phyloP scores from a whole-genome alignment of 805 yeast genomes.

The Kluyveromyces lactis region DNA sequence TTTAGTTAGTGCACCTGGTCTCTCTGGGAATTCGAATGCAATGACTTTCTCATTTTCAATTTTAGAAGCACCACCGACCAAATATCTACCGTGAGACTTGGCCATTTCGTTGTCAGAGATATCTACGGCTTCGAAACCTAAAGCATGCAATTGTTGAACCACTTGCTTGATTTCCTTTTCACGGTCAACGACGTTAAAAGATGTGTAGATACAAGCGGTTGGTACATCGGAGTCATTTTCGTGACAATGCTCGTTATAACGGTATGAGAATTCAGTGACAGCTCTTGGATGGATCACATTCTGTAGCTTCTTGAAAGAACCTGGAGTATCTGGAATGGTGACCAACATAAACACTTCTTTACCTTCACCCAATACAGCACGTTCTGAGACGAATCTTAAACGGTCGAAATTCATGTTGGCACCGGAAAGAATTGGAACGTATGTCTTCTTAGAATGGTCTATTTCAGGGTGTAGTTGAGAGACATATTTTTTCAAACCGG shows the following conservation, averaged over 20 bases:
- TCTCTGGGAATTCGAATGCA: constrained; percentile 92
- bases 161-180: constrained; percentile 64
- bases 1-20: constrained; percentile 86
- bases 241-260: constrained; percentile 45
- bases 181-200: constrained; percentile 76
- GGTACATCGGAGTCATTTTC: constrained; percentile 31
- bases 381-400: constrained; percentile 88
- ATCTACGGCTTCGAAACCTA: constrained; percentile 71
- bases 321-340: constrained; percentile 88
- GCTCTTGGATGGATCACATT: constrained; percentile 75
- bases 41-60: constrained; percentile 69
- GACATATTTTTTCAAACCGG: constrained; percentile 84
- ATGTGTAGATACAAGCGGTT: constrained; percentile 74
- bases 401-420: constrained; percentile 99
- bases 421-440: constrained; percentile 83
- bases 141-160: constrained; percentile 44
- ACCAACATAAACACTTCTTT: constrained; percentile 88
- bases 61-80: constrained; percentile 84
- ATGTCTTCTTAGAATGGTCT: constrained; percentile 61
- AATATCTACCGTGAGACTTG: constrained; percentile 89
- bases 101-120: constrained; percentile 92
- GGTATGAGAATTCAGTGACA: constrained; percentile 90
- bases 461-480: constrained; percentile 52
- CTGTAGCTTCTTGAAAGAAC: constrained; percentile 76
- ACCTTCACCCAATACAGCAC: constrained; percentile 98